Percentiles rank a stretch among this genome's conserved stretches.
Conservation (phyloP, 257 asterid genomes). For the Knoxia roxburghii region DNA sequence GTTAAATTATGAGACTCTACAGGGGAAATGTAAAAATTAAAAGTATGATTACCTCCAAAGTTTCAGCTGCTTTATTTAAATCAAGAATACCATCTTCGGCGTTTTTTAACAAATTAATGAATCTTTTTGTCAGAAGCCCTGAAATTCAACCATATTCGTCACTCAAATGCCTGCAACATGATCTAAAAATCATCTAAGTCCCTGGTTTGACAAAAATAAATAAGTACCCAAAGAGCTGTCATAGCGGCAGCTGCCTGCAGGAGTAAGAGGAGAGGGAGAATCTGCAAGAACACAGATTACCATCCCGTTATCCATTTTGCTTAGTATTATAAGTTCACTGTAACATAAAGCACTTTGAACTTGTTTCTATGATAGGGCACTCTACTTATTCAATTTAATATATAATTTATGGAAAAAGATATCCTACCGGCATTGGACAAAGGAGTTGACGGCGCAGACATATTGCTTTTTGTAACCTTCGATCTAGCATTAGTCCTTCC, state of each 20-base stretch:
- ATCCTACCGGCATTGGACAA: slow-evolving; percentile 53
- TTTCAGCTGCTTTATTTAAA: slow-evolving; percentile 86
- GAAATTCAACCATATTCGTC: slow-evolving; percentile 12
- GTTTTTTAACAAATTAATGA: slow-evolving; percentile 42
- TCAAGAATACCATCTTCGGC: slow-evolving; percentile 86
- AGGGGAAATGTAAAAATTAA: background rate
- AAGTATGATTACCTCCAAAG: slow-evolving; percentile 37
- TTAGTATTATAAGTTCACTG: background rate
- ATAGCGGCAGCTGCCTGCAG: slow-evolving; percentile 90
- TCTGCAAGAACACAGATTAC: slow-evolving; percentile 41
- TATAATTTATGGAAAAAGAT: slow-evolving; percentile 1
- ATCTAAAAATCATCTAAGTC: background rate
- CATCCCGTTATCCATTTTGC: background rate
- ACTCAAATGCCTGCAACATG: background rate
- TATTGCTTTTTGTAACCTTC: slow-evolving; percentile 52
- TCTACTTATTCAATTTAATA: background rate
- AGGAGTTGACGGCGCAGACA: slow-evolving; percentile 64
- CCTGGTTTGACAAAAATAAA: background rate
- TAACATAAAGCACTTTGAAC: background rate
- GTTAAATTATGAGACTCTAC: slow-evolving; percentile 6
- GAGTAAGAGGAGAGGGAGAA: slow-evolving; percentile 80
- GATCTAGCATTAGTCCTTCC: slow-evolving; percentile 56
- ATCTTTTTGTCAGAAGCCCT: slow-evolving; percentile 49
- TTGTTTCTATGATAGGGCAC: background rate
- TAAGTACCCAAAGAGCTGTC: slow-evolving; percentile 76